Base-by-base conservation (phyloP, 495 filamentous ascomycete genomes). In the Zalerion maritima region DNA sequence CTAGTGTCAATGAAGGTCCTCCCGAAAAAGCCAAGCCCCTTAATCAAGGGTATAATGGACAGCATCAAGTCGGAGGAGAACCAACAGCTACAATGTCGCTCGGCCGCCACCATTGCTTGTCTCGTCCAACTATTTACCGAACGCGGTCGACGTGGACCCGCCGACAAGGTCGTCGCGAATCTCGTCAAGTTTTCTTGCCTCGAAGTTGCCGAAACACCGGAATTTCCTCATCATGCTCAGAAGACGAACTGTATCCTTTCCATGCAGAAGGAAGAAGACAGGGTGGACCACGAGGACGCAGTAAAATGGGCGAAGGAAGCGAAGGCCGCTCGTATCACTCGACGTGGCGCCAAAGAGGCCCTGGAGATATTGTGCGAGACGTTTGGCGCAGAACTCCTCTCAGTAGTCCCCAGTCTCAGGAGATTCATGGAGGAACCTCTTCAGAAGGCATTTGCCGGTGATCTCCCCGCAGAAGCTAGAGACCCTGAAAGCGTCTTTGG, bases 11-110 rank as follows among this genome's bases (percentile, higher is more conserved):
- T 94, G 48, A 71, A 72, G 18, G 65, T 80, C 15, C 62, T 91
- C 3, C 86, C 91, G 3, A 94, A 92, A 64, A 94, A 89, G 46
- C 81, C 89, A 9, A 78, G 75, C 29, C 64, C 72, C 19, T 73
- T 92, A 11, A 94, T 97, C 56, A 93, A 92, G 55, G 78, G 73
- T 12, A 80, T 94, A 53, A 97, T 96, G 87, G 89, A 97, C 42
- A 94, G 86, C 46, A 72, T 96, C 49, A 96, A 96, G 58, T 69
- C 72, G 18, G 89, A 97, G 52, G 87, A 96, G 43, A 94, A 87
- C 40, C 47, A 78, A 19, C 83, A 93, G 38, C 62, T 97, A 21
- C 89, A 97, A 47, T 71, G 73, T 39, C 81, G 87, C 16, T 94
- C 91, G 14, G 83, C 85, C 5, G 67, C 64, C 5, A 81, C 84